phyloP scores from a whole-genome alignment of 768 basidiomycete genomes.

The Leccinum aurantiacum region DNA sequence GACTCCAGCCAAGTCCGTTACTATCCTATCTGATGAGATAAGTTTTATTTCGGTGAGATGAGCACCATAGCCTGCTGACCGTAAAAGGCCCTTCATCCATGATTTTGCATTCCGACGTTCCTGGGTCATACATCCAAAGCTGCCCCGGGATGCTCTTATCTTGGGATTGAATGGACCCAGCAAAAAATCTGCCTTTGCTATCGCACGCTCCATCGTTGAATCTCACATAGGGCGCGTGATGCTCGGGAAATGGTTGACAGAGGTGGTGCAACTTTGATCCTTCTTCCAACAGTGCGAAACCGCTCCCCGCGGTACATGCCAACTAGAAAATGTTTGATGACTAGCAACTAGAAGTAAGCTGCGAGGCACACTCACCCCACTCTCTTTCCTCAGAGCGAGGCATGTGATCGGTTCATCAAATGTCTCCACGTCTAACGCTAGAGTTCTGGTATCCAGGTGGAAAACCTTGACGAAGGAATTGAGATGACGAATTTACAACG shows the following conservation, averaged over 20 bases:
- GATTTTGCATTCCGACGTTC: conserved; percentile 43
- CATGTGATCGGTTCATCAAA: conserved; percentile 59
- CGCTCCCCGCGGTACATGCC: conserved; percentile 23
- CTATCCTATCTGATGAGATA: conserved; percentile 10
- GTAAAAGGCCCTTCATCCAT: conserved; percentile 68
- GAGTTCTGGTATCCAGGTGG: conserved; percentile 41
- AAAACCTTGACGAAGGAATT: conserved; percentile 18
- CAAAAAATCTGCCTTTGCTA: conserved; percentile 60
- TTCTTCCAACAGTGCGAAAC: conserved; percentile 19
- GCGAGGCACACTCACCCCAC: conserved; percentile 7
- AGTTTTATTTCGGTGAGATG: conserved; percentile 7
- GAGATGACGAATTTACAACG: neutral
- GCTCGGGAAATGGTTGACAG: conserved; percentile 47
- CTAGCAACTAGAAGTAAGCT: neutral
- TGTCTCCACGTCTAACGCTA: conserved; percentile 44
- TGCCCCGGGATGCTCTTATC: conserved; percentile 52
- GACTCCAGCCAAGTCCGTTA: conserved; percentile 26
- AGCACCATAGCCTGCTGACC: conserved; percentile 36
- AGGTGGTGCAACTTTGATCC: conserved; percentile 48
- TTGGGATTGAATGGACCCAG: conserved; percentile 58
- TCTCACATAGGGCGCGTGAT: conserved; percentile 45
- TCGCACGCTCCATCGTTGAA: conserved; percentile 77
- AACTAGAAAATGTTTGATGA: conserved; percentile 8
- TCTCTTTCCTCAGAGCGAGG: conserved; percentile 49
- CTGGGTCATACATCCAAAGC: conserved; percentile 60